These are phyloP conservation scores for Cercospora janseana DNA, from an alignment of 2,329 filamentous ascomycete genomes.

Conservation along the genomic window DNA sequence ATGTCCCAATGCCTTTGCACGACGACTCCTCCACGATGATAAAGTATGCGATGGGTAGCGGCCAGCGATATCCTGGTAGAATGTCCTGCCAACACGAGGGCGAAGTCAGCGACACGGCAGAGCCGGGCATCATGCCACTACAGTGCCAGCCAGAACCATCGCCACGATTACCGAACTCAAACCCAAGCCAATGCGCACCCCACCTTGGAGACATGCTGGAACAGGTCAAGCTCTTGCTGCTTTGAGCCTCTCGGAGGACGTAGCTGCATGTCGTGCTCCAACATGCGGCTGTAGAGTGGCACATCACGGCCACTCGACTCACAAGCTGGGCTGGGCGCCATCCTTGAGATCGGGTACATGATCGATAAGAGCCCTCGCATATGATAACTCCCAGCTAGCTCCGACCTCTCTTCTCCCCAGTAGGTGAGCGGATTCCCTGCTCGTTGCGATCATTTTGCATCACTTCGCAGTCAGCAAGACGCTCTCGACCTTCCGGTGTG, in stretches of 20 bases:
- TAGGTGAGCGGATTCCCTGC: conserved; percentile 16
- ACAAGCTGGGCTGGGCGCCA: conserved; percentile 8
- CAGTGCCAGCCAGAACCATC: neutral
- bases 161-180: conserved; percentile 3
- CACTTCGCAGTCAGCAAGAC: conserved; percentile 3
- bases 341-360: conserved; percentile 1
- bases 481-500: neutral
- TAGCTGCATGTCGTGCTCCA: conserved; percentile 11
- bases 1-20: too few relatives aligned
- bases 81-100: neutral
- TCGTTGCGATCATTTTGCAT: neutral
- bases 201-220: conserved; percentile 10
- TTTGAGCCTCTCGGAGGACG: neutral
- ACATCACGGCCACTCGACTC: conserved; percentile 7
- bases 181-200: conserved; percentile 7
- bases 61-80: too few relatives aligned
- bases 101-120: too few relatives aligned
- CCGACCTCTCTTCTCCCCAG: conserved; percentile 12
- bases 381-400: conserved; percentile 10
- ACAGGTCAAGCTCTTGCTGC: conserved; percentile 11
- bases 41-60: too few relatives aligned
- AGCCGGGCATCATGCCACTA: too few relatives aligned
- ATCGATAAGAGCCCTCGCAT: conserved; percentile 26
- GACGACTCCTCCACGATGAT: too few relatives aligned
- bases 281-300: conserved; percentile 3